A percentile compares a stretch with the other conserved stretches of the same genome.
These are phyloP conservation scores for Trichoderma breve DNA, from an alignment of 2,329 filamentous ascomycete genomes.

Conservation along the genomic window DNA sequence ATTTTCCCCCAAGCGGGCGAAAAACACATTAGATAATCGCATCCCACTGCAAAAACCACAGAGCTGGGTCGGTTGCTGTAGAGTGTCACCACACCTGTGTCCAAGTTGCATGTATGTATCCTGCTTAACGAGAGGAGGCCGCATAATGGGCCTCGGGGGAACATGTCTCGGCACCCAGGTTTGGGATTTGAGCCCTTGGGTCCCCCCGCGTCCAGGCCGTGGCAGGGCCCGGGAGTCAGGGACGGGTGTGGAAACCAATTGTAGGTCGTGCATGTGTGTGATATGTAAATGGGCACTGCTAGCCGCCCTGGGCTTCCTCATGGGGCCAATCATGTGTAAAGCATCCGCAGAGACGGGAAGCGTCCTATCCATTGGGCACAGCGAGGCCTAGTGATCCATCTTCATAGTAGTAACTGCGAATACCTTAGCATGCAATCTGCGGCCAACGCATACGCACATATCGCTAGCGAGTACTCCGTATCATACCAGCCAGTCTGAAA, in stretches of 20 bases:
- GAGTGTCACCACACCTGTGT: conserved; percentile 4
- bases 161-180: conserved; percentile 13
- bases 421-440: not conserved
- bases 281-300: conserved; percentile 16
- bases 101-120: conserved; percentile 3
- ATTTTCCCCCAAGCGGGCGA: not conserved
- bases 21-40: not conserved
- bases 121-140: conserved; percentile 16
- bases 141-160: conserved; percentile 20
- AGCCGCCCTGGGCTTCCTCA: conserved; percentile 9
- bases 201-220: conserved; percentile 8
- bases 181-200: conserved; percentile 18
- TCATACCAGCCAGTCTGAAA: not conserved
- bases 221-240: conserved; percentile 20
- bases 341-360: not conserved
- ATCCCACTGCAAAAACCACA: conserved; percentile 1
- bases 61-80: not conserved
- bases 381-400: not conserved
- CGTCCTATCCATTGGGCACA: not conserved
- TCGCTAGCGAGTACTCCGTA: not conserved
- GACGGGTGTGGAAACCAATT: conserved; percentile 19
- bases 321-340: conserved; percentile 9
- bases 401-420: not conserved
- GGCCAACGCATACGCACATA: conserved; percentile 8
- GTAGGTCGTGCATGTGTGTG: conserved; percentile 19